phyloP scores from a whole-genome alignment of 768 basidiomycete species.

The Mycena rebaudengoi region DNA sequence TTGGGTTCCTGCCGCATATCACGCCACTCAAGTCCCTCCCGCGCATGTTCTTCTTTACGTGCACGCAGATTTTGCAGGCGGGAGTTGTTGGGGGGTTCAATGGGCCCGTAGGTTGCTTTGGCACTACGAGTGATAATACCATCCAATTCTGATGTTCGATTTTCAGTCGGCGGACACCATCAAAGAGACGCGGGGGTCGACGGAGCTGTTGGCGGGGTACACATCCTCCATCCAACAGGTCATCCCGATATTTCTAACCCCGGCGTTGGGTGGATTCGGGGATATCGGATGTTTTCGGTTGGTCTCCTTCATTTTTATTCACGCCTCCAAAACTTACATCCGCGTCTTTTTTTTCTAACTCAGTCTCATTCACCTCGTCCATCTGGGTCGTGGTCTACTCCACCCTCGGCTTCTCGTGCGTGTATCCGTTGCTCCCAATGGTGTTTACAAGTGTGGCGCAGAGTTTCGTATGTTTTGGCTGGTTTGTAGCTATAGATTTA shows the following conservation, averaged over 20 bases:
- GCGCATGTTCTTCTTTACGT: neutral
- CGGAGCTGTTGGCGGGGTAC: neutral
- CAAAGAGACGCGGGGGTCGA: neutral
- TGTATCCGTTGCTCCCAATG: neutral
- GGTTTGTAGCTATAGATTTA: neutral
- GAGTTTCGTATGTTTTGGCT: neutral
- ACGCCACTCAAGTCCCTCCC: neutral
- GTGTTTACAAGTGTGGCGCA: neutral
- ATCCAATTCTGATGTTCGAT: too few species aligned
- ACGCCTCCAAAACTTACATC: too few species aligned
- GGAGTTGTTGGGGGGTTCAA: neutral
- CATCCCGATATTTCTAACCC: neutral
- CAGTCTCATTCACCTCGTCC: neutral
- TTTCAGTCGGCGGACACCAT: neutral
- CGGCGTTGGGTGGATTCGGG: neutral
- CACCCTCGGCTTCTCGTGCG: neutral
- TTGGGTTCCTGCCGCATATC: neutral
- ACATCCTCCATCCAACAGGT: neutral
- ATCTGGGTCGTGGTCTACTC: neutral
- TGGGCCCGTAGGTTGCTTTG: neutral
- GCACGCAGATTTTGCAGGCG: neutral
- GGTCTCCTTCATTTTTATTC: neutral
- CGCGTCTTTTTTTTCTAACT: neutral
- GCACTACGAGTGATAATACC: too few species aligned
- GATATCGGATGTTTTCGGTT: neutral